phyloP scores from a whole-genome alignment of 495 filamentous ascomycete species.

The Penicillium ochrochloron region DNA sequence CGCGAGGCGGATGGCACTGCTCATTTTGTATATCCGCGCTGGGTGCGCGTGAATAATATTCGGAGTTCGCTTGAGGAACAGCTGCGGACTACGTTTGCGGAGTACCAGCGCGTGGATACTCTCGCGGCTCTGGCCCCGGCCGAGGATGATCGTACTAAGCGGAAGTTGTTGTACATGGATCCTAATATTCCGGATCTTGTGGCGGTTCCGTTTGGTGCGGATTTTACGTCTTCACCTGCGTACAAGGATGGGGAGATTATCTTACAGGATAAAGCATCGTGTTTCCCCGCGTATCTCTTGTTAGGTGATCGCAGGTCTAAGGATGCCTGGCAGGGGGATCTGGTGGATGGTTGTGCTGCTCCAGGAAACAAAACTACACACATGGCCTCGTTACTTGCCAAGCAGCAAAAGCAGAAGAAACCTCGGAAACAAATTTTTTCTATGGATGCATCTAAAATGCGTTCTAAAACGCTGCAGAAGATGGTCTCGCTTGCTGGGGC shows the following conservation, averaged over 20 bases:
- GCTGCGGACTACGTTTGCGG: constrained; percentile 67
- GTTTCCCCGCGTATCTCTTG: constrained; percentile 84
- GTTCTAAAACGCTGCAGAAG: constrained; percentile 74
- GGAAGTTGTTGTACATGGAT: constrained; percentile 63
- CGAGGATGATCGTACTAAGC: constrained; percentile 28
- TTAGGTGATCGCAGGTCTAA: constrained; percentile 53
- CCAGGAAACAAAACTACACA: constrained; percentile 98
- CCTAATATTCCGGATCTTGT: constrained; percentile 80
- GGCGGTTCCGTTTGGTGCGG: constrained; percentile 68
- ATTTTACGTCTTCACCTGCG: constrained; percentile 69
- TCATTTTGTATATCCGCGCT: constrained; percentile 67
- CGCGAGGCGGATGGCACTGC: constrained; percentile 26
- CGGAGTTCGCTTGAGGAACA: constrained; percentile 71
- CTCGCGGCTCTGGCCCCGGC: constrained; percentile 47
- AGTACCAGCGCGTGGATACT: constrained; percentile 53
- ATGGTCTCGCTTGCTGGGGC: constrained; percentile 83
- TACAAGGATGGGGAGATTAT: constrained; percentile 81
- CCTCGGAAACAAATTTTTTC: constrained; percentile 41
- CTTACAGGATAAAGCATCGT: constrained; percentile 94
- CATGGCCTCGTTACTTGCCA: constrained; percentile 71
- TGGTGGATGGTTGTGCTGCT: constrained; percentile 89
- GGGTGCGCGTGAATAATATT: constrained; percentile 86
- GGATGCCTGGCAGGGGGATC: constrained; percentile 59
- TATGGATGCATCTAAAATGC: constrained; percentile 49
- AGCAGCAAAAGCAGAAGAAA: constrained; percentile 33